Evolutionary conservation across 306 rosid species (phyloP).

Genomic region (Sphenostylis stenocarpa): DNA sequence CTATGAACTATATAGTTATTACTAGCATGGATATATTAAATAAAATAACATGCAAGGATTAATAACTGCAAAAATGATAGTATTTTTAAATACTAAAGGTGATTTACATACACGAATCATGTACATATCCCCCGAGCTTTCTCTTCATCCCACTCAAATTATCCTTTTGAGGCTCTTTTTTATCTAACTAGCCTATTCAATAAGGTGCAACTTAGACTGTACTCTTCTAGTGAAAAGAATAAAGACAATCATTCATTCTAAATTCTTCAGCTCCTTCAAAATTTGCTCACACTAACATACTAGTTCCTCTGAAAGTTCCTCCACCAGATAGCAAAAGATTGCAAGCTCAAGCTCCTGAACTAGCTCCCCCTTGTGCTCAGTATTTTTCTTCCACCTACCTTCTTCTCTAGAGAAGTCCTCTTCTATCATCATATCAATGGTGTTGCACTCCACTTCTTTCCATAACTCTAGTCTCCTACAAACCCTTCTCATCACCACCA

Average conservation of each 20-base stretch:
- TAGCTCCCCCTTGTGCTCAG: constrained; percentile 43
- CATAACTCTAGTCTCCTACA: constrained; percentile 61
- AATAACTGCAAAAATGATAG: constrained; percentile 36
- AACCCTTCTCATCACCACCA: constrained; percentile 48
- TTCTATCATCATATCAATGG: constrained; percentile 82
- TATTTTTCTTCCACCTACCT: constrained; percentile 57
- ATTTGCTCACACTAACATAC: constrained; percentile 39
- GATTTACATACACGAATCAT: constrained; percentile 48
- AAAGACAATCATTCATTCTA: constrained; percentile 30
- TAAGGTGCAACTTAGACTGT: constrained; percentile 47
- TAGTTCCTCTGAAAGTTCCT: constrained; percentile 70
- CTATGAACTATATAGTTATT: not conserved
- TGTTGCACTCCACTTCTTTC: constrained; percentile 70
- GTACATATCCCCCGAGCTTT: constrained; percentile 47
- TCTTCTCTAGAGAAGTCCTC: constrained; percentile 65
- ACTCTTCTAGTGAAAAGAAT: constrained; percentile 44
- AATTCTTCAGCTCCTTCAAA: constrained; percentile 33
- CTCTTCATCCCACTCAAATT: constrained; percentile 17
- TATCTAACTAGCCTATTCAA: constrained; percentile 47
- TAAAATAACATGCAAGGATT: not conserved
- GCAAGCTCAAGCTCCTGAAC: constrained; percentile 64
- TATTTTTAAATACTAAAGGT: constrained; percentile 37
- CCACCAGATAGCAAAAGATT: constrained; percentile 60
- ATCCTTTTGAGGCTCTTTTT: constrained; percentile 5
- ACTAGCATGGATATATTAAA: not conserved